These are phyloP conservation scores for Pleurotus citrinopileatus DNA, from an alignment of 768 basidiomycete species.

Conservation along the genomic window DNA sequence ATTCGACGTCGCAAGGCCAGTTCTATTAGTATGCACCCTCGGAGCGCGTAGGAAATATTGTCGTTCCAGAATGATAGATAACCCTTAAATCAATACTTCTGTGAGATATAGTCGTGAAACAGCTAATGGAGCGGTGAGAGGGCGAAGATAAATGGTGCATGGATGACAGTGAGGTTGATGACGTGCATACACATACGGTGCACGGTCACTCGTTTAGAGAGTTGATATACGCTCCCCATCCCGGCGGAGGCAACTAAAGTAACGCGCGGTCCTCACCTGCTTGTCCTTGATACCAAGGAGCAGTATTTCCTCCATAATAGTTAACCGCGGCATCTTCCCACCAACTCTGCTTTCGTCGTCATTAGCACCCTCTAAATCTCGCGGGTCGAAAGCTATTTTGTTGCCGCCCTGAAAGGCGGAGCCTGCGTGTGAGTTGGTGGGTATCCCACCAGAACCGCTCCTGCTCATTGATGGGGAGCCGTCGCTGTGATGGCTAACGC, in stretches of 20 bases:
- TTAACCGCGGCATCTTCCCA: constrained; percentile 79
- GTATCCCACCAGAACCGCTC: constrained; percentile 15
- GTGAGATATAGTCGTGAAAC: constrained; percentile 9
- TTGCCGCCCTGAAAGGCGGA: constrained; percentile 83
- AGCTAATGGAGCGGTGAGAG: constrained; percentile 6
- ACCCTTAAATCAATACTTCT: constrained; percentile 39
- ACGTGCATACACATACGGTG: no score
- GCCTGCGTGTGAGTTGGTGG: constrained; percentile 58
- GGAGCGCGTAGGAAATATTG: constrained; percentile 97
- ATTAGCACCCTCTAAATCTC: constrained; percentile 74
- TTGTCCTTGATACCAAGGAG: constrained; percentile 95
- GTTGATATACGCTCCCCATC: no score
- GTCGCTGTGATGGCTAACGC: constrained; percentile 14
- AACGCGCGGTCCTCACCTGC: constrained; percentile 53
- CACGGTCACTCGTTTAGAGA: no score
- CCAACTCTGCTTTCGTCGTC: constrained; percentile 57
- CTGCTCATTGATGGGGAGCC: constrained; percentile 13
- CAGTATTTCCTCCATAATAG: constrained; percentile 96
- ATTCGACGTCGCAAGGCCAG: constrained; percentile 94
- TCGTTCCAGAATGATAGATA: constrained; percentile 99
- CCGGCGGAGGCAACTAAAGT: neutral
- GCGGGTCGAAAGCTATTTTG: constrained; percentile 91
- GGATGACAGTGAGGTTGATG: constrained; percentile 2
- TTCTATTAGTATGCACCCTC: constrained; percentile 98
- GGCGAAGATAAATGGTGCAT: constrained; percentile 2